These are phyloP conservation scores for Ploettnerulaceae sp. DNA, from an alignment of 2,329 filamentous ascomycete species.

Conservation along the genomic window DNA sequence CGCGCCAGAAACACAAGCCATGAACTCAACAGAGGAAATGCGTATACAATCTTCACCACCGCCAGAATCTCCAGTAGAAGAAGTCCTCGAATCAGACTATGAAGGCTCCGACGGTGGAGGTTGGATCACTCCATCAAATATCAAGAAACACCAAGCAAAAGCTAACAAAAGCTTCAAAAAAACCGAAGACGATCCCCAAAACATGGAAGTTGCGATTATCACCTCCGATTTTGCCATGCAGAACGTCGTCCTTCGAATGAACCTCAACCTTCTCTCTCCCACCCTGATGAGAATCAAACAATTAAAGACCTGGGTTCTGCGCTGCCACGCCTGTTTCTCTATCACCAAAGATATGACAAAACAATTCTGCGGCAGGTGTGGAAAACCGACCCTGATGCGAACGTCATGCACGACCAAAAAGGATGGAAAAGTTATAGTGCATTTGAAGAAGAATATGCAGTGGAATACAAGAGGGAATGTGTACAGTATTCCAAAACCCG, in stretches of 20 bases:
- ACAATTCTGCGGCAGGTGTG: constrained; percentile 91
- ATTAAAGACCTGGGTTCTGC: constrained; percentile 82
- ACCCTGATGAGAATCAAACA: constrained; percentile 74
- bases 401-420: constrained; percentile 80
- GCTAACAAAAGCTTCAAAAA: constrained; percentile 48
- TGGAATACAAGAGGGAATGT: constrained; percentile 92
- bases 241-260: constrained; percentile 91
- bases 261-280: constrained; percentile 81
- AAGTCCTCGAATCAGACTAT: constrained; percentile 23
- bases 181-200: constrained; percentile 48
- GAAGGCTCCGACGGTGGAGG: constrained; percentile 56
- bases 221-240: constrained; percentile 98
- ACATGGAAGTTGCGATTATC: constrained; percentile 82
- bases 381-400: constrained; percentile 78
- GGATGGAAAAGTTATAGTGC: constrained; percentile 74
- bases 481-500: constrained; percentile 88
- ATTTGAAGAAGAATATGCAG: constrained; percentile 92
- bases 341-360: constrained; percentile 77
- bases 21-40: not conserved
- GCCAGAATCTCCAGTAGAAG: constrained; percentile 19
- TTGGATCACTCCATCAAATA: constrained; percentile 93
- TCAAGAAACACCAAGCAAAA: constrained; percentile 75
- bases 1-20: not conserved
- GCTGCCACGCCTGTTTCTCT: constrained; percentile 91
- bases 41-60: not conserved